phyloP scores from a whole-genome alignment of 257 asterid species.

The Plantago ovata region DNA sequence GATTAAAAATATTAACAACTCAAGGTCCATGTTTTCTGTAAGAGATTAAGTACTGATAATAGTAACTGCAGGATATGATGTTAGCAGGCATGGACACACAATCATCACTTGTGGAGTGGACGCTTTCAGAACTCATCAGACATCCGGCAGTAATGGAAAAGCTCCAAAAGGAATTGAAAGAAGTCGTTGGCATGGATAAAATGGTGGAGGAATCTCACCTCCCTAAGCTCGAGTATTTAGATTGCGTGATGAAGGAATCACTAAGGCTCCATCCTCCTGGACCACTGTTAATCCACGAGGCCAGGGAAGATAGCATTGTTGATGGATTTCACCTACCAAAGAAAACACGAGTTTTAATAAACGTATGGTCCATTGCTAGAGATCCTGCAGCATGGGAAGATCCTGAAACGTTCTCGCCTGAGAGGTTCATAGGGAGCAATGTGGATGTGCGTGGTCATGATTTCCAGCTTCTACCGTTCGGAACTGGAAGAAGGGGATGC shows the following conservation, averaged over 20 bases:
- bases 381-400: conserved; percentile 25
- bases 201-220: conserved; percentile 35
- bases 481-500: conserved; percentile 25
- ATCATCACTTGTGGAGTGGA: conserved; percentile 32
- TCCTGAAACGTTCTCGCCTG: conserved; percentile 25
- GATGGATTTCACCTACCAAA: conserved; percentile 28
- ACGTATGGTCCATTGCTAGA: conserved; percentile 31
- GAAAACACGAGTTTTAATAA: conserved; percentile 23
- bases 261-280: conserved; percentile 33
- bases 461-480: conserved; percentile 32
- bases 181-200: conserved; percentile 21
- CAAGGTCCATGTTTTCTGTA: too few species aligned
- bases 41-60: not conserved
- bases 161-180: conserved; percentile 29
- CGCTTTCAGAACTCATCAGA: conserved; percentile 31
- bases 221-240: conserved; percentile 25
- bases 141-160: conserved; percentile 32
- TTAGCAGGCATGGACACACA: conserved; percentile 39
- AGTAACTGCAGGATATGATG: conserved; percentile 28
- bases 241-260: conserved; percentile 29
- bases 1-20: not conserved
- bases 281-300: conserved; percentile 27
- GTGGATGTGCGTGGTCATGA: conserved; percentile 25
- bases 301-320: conserved; percentile 30
- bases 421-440: conserved; percentile 25